Evolutionary conservation across 164 flowering plant genomes (phyloP).

Genomic region (Echeveria elegans): DNA sequence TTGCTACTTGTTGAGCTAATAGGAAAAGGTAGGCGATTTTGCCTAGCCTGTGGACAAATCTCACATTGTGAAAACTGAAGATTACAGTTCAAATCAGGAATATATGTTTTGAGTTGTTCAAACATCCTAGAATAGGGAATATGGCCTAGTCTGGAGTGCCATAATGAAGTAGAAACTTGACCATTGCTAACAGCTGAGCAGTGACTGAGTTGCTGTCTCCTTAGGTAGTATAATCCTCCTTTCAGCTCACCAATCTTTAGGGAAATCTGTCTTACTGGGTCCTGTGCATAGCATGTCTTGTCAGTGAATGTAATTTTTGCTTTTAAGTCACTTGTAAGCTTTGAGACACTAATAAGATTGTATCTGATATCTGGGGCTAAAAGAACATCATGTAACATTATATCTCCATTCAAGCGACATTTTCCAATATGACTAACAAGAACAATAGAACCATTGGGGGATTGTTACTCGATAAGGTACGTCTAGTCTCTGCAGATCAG

Average conservation of each 20-base stretch:
- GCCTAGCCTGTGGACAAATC: conserved; percentile 19
- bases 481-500: no score
- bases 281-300: no score
- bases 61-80: conserved; percentile 1
- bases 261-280: no score
- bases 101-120: not conserved
- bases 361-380: conserved; percentile 13
- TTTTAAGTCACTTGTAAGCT: not conserved
- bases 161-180: conserved; percentile 9
- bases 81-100: not conserved
- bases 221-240: no score
- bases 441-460: conserved; percentile 11
- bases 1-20: no score
- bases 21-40: no score
- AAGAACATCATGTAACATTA: no score
- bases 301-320: conserved; percentile 3
- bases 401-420: conserved; percentile 5
- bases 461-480: not conserved
- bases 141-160: conserved; percentile 19
- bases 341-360: conserved; percentile 15
- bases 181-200: not conserved
- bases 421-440: conserved; percentile 14
- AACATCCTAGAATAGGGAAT: conserved; percentile 8
- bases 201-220: not conserved
- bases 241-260: no score